phyloP scores from a whole-genome alignment of 768 basidiomycete genomes.

The Phaeotremella skinneri region DNA sequence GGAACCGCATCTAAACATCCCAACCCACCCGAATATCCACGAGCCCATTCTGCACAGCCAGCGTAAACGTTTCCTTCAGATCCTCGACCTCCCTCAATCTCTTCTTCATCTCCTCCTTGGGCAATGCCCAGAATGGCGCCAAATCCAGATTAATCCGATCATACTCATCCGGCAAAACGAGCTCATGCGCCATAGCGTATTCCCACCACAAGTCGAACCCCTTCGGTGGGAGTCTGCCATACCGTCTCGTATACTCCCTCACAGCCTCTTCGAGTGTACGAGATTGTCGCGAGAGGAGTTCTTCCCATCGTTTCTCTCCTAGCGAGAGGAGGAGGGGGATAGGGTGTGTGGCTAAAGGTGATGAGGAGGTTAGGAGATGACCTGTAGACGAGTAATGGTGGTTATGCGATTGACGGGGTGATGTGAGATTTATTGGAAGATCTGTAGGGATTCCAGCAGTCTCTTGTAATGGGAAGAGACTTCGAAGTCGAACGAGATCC shows the following conservation, averaged over 20 bases:
- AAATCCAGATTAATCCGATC: constrained; percentile 50
- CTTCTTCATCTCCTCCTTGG: constrained; percentile 45
- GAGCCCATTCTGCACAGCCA: constrained; percentile 39
- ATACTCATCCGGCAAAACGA: constrained; percentile 50
- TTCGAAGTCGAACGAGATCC: constrained; percentile 38
- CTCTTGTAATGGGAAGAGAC: constrained; percentile 4
- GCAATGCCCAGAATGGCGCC: constrained; percentile 50
- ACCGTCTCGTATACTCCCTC: constrained; percentile 50
- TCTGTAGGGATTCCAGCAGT: background rate
- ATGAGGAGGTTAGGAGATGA: constrained; percentile 39
- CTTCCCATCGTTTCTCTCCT: constrained; percentile 51
- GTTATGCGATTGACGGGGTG: constrained; percentile 15
- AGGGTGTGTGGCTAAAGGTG: constrained; percentile 45
- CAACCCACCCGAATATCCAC: constrained; percentile 42
- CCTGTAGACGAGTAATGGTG: constrained; percentile 45
- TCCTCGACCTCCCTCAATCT: constrained; percentile 48
- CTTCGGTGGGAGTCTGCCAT: constrained; percentile 52
- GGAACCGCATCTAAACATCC: background rate
- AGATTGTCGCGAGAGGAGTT: constrained; percentile 49
- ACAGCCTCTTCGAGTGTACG: constrained; percentile 50
- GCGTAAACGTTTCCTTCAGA: constrained; percentile 49
- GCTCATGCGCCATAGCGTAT: constrained; percentile 34
- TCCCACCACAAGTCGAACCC: constrained; percentile 54
- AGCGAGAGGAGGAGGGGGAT: constrained; percentile 48
- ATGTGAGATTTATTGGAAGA: background rate